A percentile compares a stretch with the other conserved stretches of the same genome.
These are phyloP conservation scores for Wickerhamiella hasegawae DNA, from an alignment of 805 yeast genomes.

Conservation along the genomic window DNA sequence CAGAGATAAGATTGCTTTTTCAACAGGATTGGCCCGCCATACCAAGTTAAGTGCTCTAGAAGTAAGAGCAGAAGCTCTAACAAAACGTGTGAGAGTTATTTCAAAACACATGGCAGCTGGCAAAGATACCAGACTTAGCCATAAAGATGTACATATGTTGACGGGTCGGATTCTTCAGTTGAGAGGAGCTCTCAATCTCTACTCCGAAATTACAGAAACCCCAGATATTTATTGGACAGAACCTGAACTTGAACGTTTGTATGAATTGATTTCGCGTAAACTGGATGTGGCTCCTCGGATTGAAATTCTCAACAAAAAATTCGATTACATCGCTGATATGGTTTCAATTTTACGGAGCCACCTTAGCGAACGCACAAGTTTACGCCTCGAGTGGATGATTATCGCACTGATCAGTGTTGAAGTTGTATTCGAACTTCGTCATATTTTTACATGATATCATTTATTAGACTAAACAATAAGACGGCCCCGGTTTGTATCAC, in stretches of 20 bases:
- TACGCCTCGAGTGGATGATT: constrained; percentile 77
- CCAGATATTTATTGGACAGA: constrained; percentile 93
- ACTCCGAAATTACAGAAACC: constrained; percentile 78
- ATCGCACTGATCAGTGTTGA: constrained; percentile 71
- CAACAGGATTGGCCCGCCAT: constrained; percentile 74
- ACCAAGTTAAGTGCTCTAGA: constrained; percentile 76
- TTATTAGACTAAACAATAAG: too few species aligned
- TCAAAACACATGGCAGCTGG: constrained; percentile 59
- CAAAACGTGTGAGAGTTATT: constrained; percentile 43
- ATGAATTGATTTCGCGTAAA: constrained; percentile 49
- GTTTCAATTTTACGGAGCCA: constrained; percentile 62
- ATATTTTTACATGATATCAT: constrained; percentile 41
- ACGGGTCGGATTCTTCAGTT: constrained; percentile 64
- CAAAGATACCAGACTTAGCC: constrained; percentile 28
- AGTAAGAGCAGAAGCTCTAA: constrained; percentile 49
- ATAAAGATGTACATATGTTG: constrained; percentile 39
- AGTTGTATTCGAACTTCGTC: constrained; percentile 65
- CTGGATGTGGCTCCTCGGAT: constrained; percentile 69
- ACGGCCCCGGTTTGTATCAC: constrained; percentile 2
- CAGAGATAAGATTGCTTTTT: constrained; percentile 74
- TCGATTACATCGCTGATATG: constrained; percentile 85
- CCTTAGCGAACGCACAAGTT: constrained; percentile 57
- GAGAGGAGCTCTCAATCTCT: constrained; percentile 69
- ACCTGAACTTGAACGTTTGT: constrained; percentile 65
- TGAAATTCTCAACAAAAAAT: constrained; percentile 60